These are phyloP conservation scores for Alternaria alternata DNA, from an alignment of 2,329 filamentous ascomycete genomes.

Conservation along the genomic window DNA sequence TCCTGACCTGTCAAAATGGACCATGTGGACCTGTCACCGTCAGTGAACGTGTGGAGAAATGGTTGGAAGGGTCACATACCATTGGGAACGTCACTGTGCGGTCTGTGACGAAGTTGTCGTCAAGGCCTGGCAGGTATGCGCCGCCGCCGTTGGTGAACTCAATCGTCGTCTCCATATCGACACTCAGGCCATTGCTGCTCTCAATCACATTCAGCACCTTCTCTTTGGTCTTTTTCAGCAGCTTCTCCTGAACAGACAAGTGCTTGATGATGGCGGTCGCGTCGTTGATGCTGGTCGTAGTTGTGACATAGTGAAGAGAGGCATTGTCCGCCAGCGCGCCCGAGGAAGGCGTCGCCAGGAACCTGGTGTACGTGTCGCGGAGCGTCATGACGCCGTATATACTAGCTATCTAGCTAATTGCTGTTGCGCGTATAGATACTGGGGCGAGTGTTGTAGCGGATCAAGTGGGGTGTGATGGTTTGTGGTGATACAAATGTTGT, in stretches of 20 bases:
- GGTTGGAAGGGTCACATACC: conserved; percentile 60
- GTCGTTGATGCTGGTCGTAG: conserved; percentile 76
- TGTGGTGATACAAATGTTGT: conserved; percentile 11
- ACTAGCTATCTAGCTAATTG: conserved; percentile 17
- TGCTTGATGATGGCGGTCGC: conserved; percentile 83
- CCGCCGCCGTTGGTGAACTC: conserved; percentile 85
- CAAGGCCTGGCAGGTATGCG: conserved; percentile 84
- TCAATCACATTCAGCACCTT: conserved; percentile 78
- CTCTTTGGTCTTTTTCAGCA: conserved; percentile 84
- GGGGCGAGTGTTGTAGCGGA: not conserved
- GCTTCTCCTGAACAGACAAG: conserved; percentile 72
- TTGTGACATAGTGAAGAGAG: conserved; percentile 82
- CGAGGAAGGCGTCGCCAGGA: conserved; percentile 55
- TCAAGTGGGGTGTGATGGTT: conserved; percentile 17
- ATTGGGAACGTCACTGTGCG: conserved; percentile 80
- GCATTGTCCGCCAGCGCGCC: conserved; percentile 56
- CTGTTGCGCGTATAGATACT: conserved; percentile 21
- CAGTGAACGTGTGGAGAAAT: conserved; percentile 6
- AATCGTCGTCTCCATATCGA: conserved; percentile 83
- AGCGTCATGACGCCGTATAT: conserved; percentile 33
- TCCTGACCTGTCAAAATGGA: conserved; percentile 77
- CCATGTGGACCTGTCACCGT: conserved; percentile 70
- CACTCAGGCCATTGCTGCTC: conserved; percentile 70
- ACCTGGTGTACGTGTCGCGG: conserved; percentile 56
- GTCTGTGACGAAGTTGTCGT: conserved; percentile 93